phyloP scores from a whole-genome alignment of 495 filamentous ascomycete genomes.

The Tuber indicum region DNA sequence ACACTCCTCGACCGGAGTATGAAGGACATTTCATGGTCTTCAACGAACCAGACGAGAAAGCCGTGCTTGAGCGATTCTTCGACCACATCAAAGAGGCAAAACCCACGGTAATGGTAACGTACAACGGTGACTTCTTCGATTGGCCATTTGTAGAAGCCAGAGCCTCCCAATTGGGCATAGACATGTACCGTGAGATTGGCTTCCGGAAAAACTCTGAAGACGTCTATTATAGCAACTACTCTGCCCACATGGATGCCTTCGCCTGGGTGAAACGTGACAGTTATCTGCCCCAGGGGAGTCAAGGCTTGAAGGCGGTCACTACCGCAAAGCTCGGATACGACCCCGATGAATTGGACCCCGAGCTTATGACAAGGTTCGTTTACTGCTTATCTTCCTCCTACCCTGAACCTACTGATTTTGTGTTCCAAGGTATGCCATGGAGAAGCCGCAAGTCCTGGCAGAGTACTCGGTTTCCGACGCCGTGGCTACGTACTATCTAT shows the following conservation, averaged over 20 bases:
- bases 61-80: constrained; percentile 84
- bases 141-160: constrained; percentile 97
- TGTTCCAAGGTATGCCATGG: constrained; percentile 60
- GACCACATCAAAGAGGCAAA: constrained; percentile 89
- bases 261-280: constrained; percentile 98
- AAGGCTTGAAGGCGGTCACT: constrained; percentile 95
- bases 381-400: not conserved
- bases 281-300: constrained; percentile 94
- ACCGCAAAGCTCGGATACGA: constrained; percentile 97
- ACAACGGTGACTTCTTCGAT: constrained; percentile 99
- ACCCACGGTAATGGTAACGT: constrained; percentile 94
- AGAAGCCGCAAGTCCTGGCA: constrained; percentile 85
- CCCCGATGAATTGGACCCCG: constrained; percentile 94
- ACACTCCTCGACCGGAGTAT: constrained; percentile 95
- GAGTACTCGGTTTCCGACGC: constrained; percentile 99
- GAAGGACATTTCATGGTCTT: constrained; percentile 92
- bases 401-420: constrained; percentile 7
- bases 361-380: constrained; percentile 75
- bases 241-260: constrained; percentile 98
- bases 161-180: constrained; percentile 88
- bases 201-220: constrained; percentile 93
- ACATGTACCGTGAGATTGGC: constrained; percentile 98
- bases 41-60: constrained; percentile 93
- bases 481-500: constrained; percentile 96
- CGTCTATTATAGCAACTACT: constrained; percentile 88